phyloP scores from a whole-genome alignment of 352 stramenopile genomes.

The Hyaloperonospora arabidopsidis region DNA sequence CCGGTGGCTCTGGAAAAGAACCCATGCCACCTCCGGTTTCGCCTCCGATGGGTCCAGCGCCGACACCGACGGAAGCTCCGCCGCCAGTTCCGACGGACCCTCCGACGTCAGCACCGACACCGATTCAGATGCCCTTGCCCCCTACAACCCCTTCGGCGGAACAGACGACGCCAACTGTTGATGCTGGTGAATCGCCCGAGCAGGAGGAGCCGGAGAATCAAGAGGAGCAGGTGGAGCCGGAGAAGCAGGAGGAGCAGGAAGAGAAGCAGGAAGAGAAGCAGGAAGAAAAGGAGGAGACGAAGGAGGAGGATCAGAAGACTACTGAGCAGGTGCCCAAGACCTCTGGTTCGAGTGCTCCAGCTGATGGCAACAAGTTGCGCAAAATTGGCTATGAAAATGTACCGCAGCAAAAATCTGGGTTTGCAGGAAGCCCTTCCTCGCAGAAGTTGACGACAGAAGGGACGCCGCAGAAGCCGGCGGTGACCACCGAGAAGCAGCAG shows the following conservation, averaged over 20 bases:
- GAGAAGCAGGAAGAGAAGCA: no score
- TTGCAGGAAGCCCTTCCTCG: not conserved
- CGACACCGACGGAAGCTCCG: slow-evolving; percentile 23
- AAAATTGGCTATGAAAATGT: no score
- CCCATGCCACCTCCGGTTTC: slow-evolving; percentile 8
- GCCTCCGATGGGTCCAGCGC: slow-evolving; percentile 18
- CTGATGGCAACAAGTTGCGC: no score
- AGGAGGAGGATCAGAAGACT: no score
- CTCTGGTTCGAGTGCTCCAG: no score
- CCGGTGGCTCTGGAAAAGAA: slow-evolving; percentile 32
- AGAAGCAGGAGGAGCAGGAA: no score
- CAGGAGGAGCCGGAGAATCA: slow-evolving; percentile 2
- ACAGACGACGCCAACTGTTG: slow-evolving; percentile 1
- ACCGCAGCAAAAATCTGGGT: not conserved
- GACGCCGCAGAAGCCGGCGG: not conserved
- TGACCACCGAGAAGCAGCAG: slow-evolving; percentile 3
- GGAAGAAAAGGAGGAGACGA: no score
- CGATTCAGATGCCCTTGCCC: slow-evolving; percentile 9
- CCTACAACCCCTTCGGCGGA: slow-evolving; percentile 6
- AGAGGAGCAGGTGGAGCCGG: not conserved
- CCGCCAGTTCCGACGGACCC: slow-evolving; percentile 31
- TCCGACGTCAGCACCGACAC: slow-evolving; percentile 22
- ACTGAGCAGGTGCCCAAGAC: no score
- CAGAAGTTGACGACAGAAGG: not conserved
- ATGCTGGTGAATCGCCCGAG: slow-evolving; percentile 12